These are phyloP conservation scores for Xylaria flabelliformis DNA, from an alignment of 495 filamentous ascomycete species.

Conservation along the genomic window DNA sequence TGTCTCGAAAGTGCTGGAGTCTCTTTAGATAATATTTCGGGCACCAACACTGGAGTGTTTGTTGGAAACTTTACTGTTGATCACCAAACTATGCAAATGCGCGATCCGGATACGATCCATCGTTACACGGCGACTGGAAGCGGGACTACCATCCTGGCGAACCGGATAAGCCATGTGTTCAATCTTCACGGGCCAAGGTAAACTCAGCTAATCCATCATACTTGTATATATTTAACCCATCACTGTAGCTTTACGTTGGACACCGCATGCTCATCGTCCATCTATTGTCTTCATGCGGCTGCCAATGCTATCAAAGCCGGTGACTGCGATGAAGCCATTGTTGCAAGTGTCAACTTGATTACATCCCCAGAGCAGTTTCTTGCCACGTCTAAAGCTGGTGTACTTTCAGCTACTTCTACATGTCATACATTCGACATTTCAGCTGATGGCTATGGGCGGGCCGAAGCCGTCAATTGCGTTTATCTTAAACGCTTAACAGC, in stretches of 20 bases:
- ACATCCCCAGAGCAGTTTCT: conserved; percentile 47
- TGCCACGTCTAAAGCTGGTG: conserved; percentile 47
- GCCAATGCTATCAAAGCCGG: conserved; percentile 43
- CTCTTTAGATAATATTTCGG: conserved; percentile 46
- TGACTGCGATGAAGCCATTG: conserved; percentile 46
- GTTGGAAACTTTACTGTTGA: conserved; percentile 58
- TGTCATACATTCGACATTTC: conserved; percentile 56
- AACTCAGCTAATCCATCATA: conserved; percentile 6
- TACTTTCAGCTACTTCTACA: conserved; percentile 49
- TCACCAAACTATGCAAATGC: conserved; percentile 45
- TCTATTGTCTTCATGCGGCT: conserved; percentile 56
- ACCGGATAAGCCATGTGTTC: conserved; percentile 60
- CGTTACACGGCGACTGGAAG: conserved; percentile 48
- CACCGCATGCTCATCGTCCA: conserved; percentile 61
- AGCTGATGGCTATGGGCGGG: conserved; percentile 70
- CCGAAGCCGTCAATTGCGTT: conserved; percentile 40
- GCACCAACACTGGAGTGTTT: conserved; percentile 57
- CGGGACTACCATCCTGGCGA: conserved; percentile 46
- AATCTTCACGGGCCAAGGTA: conserved; percentile 56
- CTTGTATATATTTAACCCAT: not conserved
- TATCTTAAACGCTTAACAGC: too few species aligned
- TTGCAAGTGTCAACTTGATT: conserved; percentile 46
- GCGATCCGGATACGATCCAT: conserved; percentile 51
- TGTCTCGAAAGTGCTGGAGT: conserved; percentile 56
- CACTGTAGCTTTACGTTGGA: conserved; percentile 53